Conservation (phyloP, 495 filamentous ascomycete species). For the Bombardia bombarda region DNA sequence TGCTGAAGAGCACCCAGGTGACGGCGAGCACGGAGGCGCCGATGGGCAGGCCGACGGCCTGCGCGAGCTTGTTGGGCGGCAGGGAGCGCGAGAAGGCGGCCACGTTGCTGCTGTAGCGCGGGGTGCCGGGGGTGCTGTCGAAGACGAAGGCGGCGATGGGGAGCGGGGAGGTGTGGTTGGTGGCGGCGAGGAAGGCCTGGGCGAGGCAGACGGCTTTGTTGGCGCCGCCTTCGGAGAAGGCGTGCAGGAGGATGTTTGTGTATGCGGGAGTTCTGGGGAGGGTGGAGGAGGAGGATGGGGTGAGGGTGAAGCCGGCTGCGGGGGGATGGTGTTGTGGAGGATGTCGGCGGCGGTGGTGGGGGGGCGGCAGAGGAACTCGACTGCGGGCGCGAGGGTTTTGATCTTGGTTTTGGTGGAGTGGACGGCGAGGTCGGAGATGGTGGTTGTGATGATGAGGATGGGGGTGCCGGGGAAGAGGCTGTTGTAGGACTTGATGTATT, state of each 20-base stretch:
- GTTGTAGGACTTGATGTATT: constrained; percentile 36
- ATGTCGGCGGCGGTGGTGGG: constrained; percentile 14
- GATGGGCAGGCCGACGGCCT: constrained; percentile 8
- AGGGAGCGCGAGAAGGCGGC: constrained; percentile 17
- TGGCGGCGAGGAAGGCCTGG: constrained; percentile 9
- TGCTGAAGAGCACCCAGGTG: constrained; percentile 12
- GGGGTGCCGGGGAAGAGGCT: constrained; percentile 28
- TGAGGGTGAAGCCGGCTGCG: too few relatives aligned
- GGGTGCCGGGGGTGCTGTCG: constrained; percentile 28
- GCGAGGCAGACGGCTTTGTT: constrained; percentile 25
- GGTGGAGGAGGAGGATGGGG: constrained; percentile 17
- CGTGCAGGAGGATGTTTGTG: constrained; percentile 27
- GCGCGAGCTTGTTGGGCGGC: constrained; percentile 12
- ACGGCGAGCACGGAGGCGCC: constrained; percentile 14
- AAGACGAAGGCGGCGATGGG: constrained; percentile 24
- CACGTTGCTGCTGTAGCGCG: constrained; percentile 14
- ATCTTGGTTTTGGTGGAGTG: constrained; percentile 8
- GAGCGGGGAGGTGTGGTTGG: constrained; percentile 2
- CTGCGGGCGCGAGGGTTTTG: constrained; percentile 9
- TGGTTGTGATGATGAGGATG: constrained; percentile 27
- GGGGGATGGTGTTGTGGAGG: background rate
- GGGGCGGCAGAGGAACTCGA: constrained; percentile 3
- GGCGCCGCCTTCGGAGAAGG: constrained; percentile 38
- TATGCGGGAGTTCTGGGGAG: background rate
- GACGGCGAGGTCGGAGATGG: constrained; percentile 13